Evolutionary conservation across 176 grass and related monocot species (phyloP), one percentile per base, ranked within the genome.

Genomic region (Phragmites australis): DNA sequence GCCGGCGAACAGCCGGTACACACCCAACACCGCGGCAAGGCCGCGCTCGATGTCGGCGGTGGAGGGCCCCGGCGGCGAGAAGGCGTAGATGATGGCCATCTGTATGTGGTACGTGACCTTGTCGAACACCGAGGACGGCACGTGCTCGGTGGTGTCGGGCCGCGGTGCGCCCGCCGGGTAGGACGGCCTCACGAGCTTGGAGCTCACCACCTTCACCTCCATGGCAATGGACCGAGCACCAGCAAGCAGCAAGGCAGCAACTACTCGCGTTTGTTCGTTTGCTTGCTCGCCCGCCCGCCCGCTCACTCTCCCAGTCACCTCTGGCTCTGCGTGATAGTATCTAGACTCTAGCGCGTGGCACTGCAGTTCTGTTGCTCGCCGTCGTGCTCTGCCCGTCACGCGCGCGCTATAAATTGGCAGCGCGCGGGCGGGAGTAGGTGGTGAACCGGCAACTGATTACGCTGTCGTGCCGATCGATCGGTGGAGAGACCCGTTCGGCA

Each of bases 71-170:
- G 93, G 93, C 19, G 87, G 76, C 1, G 54, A 31, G 87, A 90
- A 97, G 9, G 85, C 88, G 78, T 81, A 97, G 79, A 97, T 87
- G 77, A 77, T 51, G 53, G 90, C 88, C 71, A 93, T 74, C 75
- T 97, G 87, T 9, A 77, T 66, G 75, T 86, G 53, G 46, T 79
- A 79, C 34, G 82, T 87, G 22, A 50, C 39, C 72, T 67, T 84
- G 55, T 97, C 93, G 86, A 96, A 96, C 13, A 90, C 77, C 42
- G 75, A 88, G 6, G 91, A 74, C 6, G 81, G 81, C 19, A 92
- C 61, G 61, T 74, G 45, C 49, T 76, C 70, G 14, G 42, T 15
- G 0, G 75, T 82, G 76, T 72, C 59, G 21, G 80, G 70, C 13
- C 1, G 43, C 54, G 40, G 3, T 62, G 56, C 14, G 13, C 68